Conservation (phyloP, 2,329 filamentous ascomycete species). For the Ophiosphaerella narmari region DNA sequence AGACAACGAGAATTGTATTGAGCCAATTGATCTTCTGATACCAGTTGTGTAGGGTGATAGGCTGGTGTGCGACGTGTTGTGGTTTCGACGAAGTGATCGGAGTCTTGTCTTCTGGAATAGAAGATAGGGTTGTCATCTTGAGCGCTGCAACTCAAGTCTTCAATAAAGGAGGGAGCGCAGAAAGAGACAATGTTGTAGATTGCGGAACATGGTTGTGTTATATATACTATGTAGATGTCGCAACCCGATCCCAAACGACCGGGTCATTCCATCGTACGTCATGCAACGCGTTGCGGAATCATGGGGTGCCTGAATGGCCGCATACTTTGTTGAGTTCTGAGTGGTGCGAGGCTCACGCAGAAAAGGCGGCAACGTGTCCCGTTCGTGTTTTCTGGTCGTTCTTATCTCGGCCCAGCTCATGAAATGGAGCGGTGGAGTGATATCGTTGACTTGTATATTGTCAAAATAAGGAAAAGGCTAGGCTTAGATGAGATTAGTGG, state of each 20-base stretch:
- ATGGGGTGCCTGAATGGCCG: constrained; percentile 8
- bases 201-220: background rate
- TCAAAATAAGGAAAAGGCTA: background rate
- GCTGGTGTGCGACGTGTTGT: constrained; percentile 23
- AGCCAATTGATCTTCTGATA: constrained; percentile 92
- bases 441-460: background rate
- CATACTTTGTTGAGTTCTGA: background rate
- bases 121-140: constrained; percentile 7
- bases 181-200: background rate
- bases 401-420: constrained; percentile 4
- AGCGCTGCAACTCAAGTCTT: background rate
- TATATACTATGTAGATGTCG: constrained; percentile 1
- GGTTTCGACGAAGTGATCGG: constrained; percentile 5
- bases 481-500: background rate
- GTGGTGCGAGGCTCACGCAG: constrained; percentile 7
- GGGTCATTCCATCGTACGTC: constrained; percentile 1
- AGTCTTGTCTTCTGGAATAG: background rate
- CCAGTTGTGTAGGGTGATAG: constrained; percentile 65
- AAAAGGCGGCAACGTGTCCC: background rate
- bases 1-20: constrained; percentile 78
- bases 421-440: constrained; percentile 5
- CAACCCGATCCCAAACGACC: constrained; percentile 1
- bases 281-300: constrained; percentile 1
- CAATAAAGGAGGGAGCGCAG: background rate
- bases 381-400: background rate